Base-by-base conservation (phyloP, 2,329 filamentous ascomycete species). In the Phialocephala sp. region DNA sequence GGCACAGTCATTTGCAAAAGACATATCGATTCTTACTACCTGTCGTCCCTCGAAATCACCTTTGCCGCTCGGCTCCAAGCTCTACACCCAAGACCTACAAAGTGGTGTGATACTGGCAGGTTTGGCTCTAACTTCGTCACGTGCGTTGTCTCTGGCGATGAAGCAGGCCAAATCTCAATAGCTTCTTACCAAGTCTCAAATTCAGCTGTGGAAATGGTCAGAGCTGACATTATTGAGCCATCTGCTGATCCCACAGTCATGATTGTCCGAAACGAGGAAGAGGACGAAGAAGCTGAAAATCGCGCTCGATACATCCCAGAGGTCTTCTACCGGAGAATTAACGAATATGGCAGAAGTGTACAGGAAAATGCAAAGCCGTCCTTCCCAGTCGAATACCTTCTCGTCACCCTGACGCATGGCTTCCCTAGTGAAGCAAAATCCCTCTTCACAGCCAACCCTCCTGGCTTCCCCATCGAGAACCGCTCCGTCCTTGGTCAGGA, bases 51-150 rank as follows among this genome's bases (percentile, higher is more conserved):
- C 14, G 95, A 99, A 78, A 90, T 98, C 67, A 89, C 88, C 69
- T 98, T 97, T 78, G 91, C 94, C 0, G 90, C 95, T 22, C 88
- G 93, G 57, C 85, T 96, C 67, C 95, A 99, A 79, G 92, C 93
- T 8, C 89, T 91, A 74, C 87, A 97, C 72, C 94, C 94, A 0
- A 94, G 96, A 73, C 84, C 93, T 20, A 95, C 92, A 9, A 98
- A 97, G 78, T 99, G 95, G 94, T 97, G 94, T 77, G 94, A 97
- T 74, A 96, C 92, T 2, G 95, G 94, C 55, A 87, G 87, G 63
- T 99, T 97, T 75, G 95, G 95, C 20, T 98, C 94, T 58, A 95
- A 96, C 76, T 98, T 98, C 77, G 94, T 99, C 57, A 98, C 95
- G 0, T 99, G 95, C 78, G 89, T 99, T 52, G 85, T 99, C 67